Evolutionary conservation across 1,284 basidiomycete genomes (phyloP).

Genomic region (Ceratobasidium sp.): DNA sequence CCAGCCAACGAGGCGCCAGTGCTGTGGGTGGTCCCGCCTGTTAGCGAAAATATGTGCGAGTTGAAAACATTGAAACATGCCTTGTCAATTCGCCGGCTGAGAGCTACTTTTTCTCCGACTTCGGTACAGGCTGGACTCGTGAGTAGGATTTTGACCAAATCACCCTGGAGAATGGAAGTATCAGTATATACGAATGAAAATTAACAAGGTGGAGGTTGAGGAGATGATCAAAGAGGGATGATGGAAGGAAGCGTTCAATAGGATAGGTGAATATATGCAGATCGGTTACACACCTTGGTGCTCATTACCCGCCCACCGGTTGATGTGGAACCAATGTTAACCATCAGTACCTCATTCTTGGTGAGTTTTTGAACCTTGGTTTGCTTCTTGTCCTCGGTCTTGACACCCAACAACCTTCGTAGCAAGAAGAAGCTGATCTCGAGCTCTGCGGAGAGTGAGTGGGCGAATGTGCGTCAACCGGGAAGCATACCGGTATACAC

Average conservation of each 20-base stretch:
- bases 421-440: conserved; percentile 93
- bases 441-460: conserved; percentile 60
- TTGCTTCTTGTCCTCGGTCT: conserved; percentile 98
- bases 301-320: conserved; percentile 90
- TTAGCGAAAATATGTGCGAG: not conserved
- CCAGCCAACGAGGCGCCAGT: conserved; percentile 83
- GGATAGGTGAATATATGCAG: not conserved
- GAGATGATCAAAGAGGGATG: too few relatives aligned
- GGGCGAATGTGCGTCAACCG: not conserved
- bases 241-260: too few relatives aligned
- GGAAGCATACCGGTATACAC: conserved; percentile 81
- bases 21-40: conserved; percentile 45
- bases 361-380: conserved; percentile 93
- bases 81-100: conserved; percentile 93
- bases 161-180: conserved; percentile 54
- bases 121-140: conserved; percentile 94
- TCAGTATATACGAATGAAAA: not conserved
- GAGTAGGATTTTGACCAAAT: conserved; percentile 89
- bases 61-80: conserved; percentile 63
- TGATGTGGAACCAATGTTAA: conserved; percentile 94
- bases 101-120: conserved; percentile 92
- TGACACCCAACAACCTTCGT: conserved; percentile 94
- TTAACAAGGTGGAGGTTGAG: not conserved
- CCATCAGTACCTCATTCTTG: conserved; percentile 91
- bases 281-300: conserved; percentile 62